A percentile compares a stretch with the other conserved stretches of the same genome.
These are phyloP conservation scores for Pterocarpus macrocarpus DNA, from an alignment of 306 rosid species.

Conservation along the genomic window DNA sequence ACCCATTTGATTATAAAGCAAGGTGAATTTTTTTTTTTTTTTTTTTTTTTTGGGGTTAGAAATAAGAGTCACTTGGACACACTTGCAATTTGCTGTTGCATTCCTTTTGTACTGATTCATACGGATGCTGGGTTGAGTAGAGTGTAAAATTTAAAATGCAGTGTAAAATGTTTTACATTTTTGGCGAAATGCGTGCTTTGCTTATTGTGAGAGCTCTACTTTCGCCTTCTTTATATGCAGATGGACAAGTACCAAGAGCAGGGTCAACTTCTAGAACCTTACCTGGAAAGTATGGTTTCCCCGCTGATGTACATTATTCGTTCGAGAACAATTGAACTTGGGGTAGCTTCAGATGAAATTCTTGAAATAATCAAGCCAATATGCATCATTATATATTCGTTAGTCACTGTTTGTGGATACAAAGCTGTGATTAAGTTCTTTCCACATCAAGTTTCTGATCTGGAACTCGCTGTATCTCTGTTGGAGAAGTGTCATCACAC, in stretches of 20 bases:
- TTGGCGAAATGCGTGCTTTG: not conserved
- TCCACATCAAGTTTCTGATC: conserved; percentile 97
- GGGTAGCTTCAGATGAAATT: conserved; percentile 65
- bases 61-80: not conserved
- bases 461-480: conserved; percentile 92
- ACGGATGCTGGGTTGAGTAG: conserved; percentile 14
- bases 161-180: not conserved
- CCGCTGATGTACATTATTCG: conserved; percentile 85
- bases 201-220: conserved; percentile 6
- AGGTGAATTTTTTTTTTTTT: conserved; percentile 2
- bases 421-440: conserved; percentile 89
- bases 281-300: conserved; percentile 85
- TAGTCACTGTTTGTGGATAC: conserved; percentile 90
- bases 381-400: conserved; percentile 75
- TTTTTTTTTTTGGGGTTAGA: not conserved
- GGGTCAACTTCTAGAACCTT: conserved; percentile 94
- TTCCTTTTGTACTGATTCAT: not conserved
- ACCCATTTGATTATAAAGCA: not conserved
- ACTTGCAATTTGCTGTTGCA: not conserved
- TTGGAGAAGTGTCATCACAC: conserved; percentile 75
- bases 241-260: conserved; percentile 98
- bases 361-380: conserved; percentile 82
- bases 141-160: not conserved
- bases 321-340: conserved; percentile 72
- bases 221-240: conserved; percentile 55